Percentiles rank a stretch among this genome's conserved stretches.
Evolutionary conservation across 2,329 filamentous ascomycete species (phyloP).

Genomic region (Colletotrichum liriopes): DNA sequence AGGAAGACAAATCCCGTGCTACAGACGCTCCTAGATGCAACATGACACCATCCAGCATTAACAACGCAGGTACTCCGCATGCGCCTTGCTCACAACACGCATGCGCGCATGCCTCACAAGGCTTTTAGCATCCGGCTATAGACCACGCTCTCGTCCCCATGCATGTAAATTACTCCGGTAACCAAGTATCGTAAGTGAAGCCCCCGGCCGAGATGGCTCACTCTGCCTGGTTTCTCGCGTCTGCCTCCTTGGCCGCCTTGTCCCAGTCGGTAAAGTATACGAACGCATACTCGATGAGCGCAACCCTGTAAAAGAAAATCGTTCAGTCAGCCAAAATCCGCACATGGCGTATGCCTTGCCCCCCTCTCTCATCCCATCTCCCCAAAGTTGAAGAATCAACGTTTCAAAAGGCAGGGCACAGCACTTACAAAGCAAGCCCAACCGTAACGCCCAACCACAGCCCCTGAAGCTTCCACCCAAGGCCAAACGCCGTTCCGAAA

Average conservation of each 20-base stretch:
- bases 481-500: slow-evolving; percentile 82
- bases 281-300: slow-evolving; percentile 69
- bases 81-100: neutral
- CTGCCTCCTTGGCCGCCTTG: slow-evolving; percentile 67
- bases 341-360: neutral
- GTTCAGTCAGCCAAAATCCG: slow-evolving; percentile 35
- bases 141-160: neutral
- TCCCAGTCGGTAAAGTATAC: slow-evolving; percentile 69
- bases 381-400: neutral
- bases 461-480: slow-evolving; percentile 83
- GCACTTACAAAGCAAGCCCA: slow-evolving; percentile 74
- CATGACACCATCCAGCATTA: slow-evolving; percentile 1
- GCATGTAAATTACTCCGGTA: neutral
- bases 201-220: slow-evolving; percentile 56
- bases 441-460: slow-evolving; percentile 86
- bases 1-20: neutral
- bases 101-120: too few species aligned
- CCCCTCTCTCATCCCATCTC: neutral
- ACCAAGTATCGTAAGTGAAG: neutral
- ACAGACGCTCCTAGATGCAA: slow-evolving; percentile 10
- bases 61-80: neutral
- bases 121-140: neutral
- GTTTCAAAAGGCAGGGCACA: neutral
- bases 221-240: slow-evolving; percentile 59
- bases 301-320: slow-evolving; percentile 59